A percentile compares a stretch with the other conserved stretches of the same genome.
Conservation (phyloP, 2,329 filamentous ascomycete species). For the Plectosphaerella cucumerina region DNA sequence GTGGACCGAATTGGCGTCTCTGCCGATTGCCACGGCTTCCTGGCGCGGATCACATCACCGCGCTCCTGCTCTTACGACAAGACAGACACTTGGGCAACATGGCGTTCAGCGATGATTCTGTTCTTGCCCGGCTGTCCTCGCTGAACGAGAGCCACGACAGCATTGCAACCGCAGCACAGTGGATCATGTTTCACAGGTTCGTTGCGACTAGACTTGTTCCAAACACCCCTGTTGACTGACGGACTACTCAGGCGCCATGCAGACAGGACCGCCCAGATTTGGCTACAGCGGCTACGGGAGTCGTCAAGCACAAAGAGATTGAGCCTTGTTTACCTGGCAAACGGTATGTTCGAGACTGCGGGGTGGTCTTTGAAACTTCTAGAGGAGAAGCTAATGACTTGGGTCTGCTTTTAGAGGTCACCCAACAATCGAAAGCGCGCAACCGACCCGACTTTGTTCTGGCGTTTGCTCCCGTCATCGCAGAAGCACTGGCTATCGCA, state of each 20-base stretch:
- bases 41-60: no score
- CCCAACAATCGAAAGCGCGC: constrained; percentile 90
- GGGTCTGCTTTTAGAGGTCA: constrained; percentile 64
- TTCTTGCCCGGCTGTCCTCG: constrained; percentile 89
- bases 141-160: constrained; percentile 97
- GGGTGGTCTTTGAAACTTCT: not conserved
- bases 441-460: constrained; percentile 89
- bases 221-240: not conserved
- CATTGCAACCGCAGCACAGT: constrained; percentile 94
- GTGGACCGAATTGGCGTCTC: not conserved
- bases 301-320: constrained; percentile 80
- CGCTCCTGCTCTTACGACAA: not conserved
- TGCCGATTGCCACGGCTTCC: no score
- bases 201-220: constrained; percentile 9
- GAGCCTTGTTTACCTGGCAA: constrained; percentile 90
- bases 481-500: constrained; percentile 82
- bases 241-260: constrained; percentile 69
- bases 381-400: not conserved
- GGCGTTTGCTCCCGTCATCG: constrained; percentile 87
- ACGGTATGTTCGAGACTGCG: constrained; percentile 55
- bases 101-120: constrained; percentile 94
- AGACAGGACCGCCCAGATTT: constrained; percentile 85
- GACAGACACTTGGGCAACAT: constrained; percentile 41
- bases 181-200: constrained; percentile 99
- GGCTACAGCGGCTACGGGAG: constrained; percentile 86